Evolutionary conservation across 441 rosid species (phyloP), one percentile per base, ranked within the genome.

Genomic region (Raphanus hybrid): DNA sequence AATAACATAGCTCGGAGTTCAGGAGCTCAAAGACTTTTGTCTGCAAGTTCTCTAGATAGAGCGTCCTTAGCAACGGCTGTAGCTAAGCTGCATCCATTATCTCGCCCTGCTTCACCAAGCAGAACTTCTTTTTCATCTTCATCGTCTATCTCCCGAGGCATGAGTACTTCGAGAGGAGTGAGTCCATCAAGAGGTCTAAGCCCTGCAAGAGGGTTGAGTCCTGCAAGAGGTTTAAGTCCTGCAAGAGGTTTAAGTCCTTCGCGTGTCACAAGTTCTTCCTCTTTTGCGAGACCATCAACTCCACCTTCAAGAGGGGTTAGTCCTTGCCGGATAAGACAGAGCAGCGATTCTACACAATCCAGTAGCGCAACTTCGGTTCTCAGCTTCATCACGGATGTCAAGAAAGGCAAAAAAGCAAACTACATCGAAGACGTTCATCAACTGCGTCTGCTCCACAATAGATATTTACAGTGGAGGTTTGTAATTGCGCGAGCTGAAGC

Each of bases 381-480:
- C 73, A 92, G 93, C 85, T 93, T 93, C 83, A 86, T 92, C 67
- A 87, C 88, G 0, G 98, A 96, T 80, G 86, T 91, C 70, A 90
- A 89, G 72, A 96, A 84, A 75, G 97, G 97, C 41, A 90, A 87
- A 78, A 96, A 89, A 69, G 80, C 87, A 62, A 86, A 65, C 85
- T 86, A 80, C 77, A 83, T 96, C 39, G 99, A 92, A 82, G 97
- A 93, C 83, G 98, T 92, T 78, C 97, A 91, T 85, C 96, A 92
- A 78, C 85, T 93, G 57, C 86, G 96, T 75, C 84, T 93, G 74
- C 88, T 96, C 60, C 78, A 96, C 78, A 96, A 93, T 73, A 85
- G 97, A 84, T 83, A 77, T 81, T 75, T 92, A 83, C 99, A 96
- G 78, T 96, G 99, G 99, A 83, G 94, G 80, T 93, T 93, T 78